Evolutionary conservation across 805 yeast genomes (phyloP).

Genomic region (Metschnikowia anglica): DNA sequence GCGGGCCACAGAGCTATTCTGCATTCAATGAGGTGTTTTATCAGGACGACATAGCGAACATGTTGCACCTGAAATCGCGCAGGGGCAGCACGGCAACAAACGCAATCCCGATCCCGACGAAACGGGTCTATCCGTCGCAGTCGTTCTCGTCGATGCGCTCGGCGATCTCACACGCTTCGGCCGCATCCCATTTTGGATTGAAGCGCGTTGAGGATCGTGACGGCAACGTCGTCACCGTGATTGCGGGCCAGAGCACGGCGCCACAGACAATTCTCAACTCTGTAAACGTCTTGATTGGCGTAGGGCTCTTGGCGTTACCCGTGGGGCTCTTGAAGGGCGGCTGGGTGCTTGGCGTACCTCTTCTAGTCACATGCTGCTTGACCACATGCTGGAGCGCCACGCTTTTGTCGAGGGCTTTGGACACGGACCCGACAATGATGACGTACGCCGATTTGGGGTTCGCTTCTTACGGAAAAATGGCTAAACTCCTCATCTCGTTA

Average conservation of each 20-base stretch:
- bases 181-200: slow-evolving; percentile 52
- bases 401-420: slow-evolving; percentile 41
- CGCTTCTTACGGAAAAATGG: slow-evolving; percentile 45
- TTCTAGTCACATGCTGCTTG: slow-evolving; percentile 59
- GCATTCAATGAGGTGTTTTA: slow-evolving; percentile 37
- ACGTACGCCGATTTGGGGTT: slow-evolving; percentile 32
- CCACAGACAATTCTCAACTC: slow-evolving; percentile 70
- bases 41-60: slow-evolving; percentile 37
- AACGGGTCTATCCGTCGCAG: slow-evolving; percentile 34
- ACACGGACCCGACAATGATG: slow-evolving; percentile 30
- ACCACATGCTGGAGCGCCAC: slow-evolving; percentile 77
- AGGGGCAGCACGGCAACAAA: slow-evolving; percentile 24
- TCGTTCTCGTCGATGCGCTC: slow-evolving; percentile 46
- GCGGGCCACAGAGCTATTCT: slow-evolving; percentile 11
- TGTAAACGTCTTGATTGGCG: slow-evolving; percentile 65
- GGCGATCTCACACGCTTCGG: slow-evolving; percentile 34
- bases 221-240: slow-evolving; percentile 67
- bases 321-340: slow-evolving; percentile 65
- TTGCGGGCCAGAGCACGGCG: slow-evolving; percentile 79
- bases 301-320: slow-evolving; percentile 66
- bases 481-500: slow-evolving; percentile 69
- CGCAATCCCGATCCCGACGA: slow-evolving; percentile 28
- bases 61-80: slow-evolving; percentile 29
- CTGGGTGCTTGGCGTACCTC: slow-evolving; percentile 60
- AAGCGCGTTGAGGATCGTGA: slow-evolving; percentile 66